Conservation (phyloP, 1,284 basidiomycete species). For the Acaromyces ingoldii region DNA sequence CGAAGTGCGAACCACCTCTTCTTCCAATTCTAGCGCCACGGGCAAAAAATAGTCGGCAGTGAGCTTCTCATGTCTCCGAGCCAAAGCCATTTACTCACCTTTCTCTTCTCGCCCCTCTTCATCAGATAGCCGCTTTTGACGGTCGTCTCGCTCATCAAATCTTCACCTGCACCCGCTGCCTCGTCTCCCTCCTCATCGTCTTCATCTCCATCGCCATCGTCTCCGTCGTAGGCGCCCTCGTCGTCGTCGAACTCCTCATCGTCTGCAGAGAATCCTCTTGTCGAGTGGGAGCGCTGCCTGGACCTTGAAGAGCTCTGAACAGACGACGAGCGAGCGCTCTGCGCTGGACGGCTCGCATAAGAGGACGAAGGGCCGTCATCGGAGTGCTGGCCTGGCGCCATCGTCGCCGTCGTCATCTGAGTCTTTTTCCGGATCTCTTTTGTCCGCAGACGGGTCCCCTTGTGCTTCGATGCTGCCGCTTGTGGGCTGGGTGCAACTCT, state of each 20-base stretch:
- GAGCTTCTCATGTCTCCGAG: background rate
- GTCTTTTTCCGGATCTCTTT: too few relatives aligned
- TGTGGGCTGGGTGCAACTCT: too few relatives aligned
- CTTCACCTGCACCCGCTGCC: slow-evolving; percentile 58
- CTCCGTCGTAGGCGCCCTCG: slow-evolving; percentile 26
- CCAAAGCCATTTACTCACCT: slow-evolving; percentile 59
- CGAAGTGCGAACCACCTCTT: slow-evolving; percentile 97
- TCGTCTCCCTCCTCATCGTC: slow-evolving; percentile 68
- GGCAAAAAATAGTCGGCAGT: slow-evolving; percentile 6
- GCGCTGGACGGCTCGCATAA: too few relatives aligned
- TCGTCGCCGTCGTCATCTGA: too few relatives aligned
- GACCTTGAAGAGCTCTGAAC: too few relatives aligned
- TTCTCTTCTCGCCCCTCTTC: slow-evolving; percentile 94
- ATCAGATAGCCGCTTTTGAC: slow-evolving; percentile 85
- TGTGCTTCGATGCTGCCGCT: too few relatives aligned
- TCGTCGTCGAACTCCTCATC: slow-evolving; percentile 1
- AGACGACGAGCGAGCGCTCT: too few relatives aligned
- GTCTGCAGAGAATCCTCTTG: too few relatives aligned
- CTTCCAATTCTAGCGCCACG: slow-evolving; percentile 76
- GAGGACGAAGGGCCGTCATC: too few relatives aligned
- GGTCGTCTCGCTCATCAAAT: slow-evolving; percentile 62
- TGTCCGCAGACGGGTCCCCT: too few relatives aligned
- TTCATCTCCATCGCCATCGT: slow-evolving; percentile 49
- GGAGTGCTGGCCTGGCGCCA: too few relatives aligned
- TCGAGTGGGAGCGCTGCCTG: too few relatives aligned